Conservation (phyloP, 2,329 filamentous ascomycete genomes). For the Alternaria arborescens region DNA sequence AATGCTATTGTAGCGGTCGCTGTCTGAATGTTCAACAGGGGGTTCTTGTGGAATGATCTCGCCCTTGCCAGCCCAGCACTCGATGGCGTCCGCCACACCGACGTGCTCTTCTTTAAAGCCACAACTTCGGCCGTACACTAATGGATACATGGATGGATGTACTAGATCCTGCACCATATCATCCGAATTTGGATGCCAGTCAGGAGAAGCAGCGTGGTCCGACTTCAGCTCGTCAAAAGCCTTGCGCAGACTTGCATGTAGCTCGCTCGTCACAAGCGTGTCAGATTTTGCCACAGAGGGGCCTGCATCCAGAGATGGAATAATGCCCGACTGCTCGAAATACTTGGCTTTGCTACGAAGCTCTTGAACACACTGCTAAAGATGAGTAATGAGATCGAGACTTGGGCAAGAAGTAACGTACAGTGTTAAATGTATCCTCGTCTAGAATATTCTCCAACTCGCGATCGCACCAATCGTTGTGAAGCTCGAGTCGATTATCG, state of each 20-base stretch:
- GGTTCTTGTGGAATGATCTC: constrained; percentile 22
- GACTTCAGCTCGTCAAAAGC: constrained; percentile 61
- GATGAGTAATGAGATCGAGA: background rate
- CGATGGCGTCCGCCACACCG: constrained; percentile 38
- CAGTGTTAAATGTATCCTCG: constrained; percentile 22
- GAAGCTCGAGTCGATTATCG: background rate
- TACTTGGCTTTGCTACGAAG: constrained; percentile 61
- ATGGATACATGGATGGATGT: constrained; percentile 70
- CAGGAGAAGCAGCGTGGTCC: constrained; percentile 49
- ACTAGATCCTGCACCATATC: constrained; percentile 68
- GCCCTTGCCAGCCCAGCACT: constrained; percentile 42
- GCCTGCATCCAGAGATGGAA: constrained; percentile 58
- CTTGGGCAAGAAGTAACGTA: constrained; percentile 10
- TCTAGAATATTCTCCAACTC: constrained; percentile 23
- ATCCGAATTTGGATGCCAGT: constrained; percentile 68
- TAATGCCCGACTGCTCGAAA: constrained; percentile 52
- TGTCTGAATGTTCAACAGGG: background rate
- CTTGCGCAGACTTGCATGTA: constrained; percentile 54
- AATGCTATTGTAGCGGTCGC: background rate
- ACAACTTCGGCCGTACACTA: constrained; percentile 62
- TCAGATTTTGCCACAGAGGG: constrained; percentile 64
- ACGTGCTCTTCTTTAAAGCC: constrained; percentile 49
- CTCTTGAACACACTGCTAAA: constrained; percentile 50
- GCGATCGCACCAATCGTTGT: background rate
- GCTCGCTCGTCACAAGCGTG: constrained; percentile 49